Base-by-base conservation (phyloP, 192 early-diverging fungal genomes). In the Chytriomyces sp. region DNA sequence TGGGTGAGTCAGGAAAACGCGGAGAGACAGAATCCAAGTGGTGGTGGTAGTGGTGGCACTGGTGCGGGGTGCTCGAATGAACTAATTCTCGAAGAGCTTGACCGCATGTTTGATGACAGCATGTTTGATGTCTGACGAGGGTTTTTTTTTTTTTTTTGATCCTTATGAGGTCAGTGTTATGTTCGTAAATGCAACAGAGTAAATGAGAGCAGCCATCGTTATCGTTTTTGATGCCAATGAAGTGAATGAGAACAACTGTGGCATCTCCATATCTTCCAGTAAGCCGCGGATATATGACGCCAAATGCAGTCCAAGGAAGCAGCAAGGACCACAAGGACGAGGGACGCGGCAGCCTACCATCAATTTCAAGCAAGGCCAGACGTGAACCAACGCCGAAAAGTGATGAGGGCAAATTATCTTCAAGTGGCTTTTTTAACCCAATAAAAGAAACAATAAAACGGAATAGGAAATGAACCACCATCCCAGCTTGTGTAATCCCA, bases 61-160 rank as follows among this genome's bases (percentile, higher is more conserved):
- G 35, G 35, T 35, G 35, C 35, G 35, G 35, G 35, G 35, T 35
- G 35, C 35, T 35, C 35, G 35, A 35, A 20, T 57, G 63, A 13
- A 35, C 43, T 73, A 28, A 63, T 7, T 63, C 43, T 73, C 20
- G 72, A 73, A 45, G 72, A 73, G 9, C 45, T 73, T 44, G 61
- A 73, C 45, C n/a, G 45, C 6, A 73, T 73, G 57, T 73, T 73
- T 63, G 72, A 63, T 73, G 59, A 64, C 6, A 45, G 60, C 11
- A 18, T 63, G 3, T 73, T 73, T 73, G 49, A 71, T 26, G 13
- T 57, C 20, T 57, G 20, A 57, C 20, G 13, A n/a, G n/a, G 53
- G 69, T 5, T 35, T 44, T 71, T 71, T 50, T 50, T 16, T 60
- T 20, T 16, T 23, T 13, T 28, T 23, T 35, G 35, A 35, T 35